A percentile compares a stretch with the other conserved stretches of the same genome.
These are phyloP conservation scores for Phytophthora syringae DNA, from an alignment of 352 stramenopile species.

Conservation along the genomic window DNA sequence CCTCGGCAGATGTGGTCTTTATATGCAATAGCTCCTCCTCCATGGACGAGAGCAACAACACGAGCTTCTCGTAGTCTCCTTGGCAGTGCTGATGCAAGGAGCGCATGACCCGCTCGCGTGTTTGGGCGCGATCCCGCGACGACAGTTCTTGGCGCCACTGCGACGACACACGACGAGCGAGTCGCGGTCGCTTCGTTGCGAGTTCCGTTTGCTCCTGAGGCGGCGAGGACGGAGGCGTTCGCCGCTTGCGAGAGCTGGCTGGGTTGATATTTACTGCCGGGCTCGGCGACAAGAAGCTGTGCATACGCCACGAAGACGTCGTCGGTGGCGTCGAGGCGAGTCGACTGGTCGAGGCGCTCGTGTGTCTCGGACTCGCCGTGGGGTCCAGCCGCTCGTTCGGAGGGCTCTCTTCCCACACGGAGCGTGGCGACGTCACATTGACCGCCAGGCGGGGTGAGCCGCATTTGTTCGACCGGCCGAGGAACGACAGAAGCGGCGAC, in stretches of 20 bases:
- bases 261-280: slow-evolving; percentile 22
- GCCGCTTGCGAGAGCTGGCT: slow-evolving; percentile 22
- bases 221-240: slow-evolving; percentile 19
- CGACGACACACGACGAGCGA: slow-evolving; percentile 48
- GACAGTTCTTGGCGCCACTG: slow-evolving; percentile 73
- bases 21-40: slow-evolving; percentile 85
- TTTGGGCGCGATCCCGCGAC: slow-evolving; percentile 60
- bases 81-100: slow-evolving; percentile 59
- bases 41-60: slow-evolving; percentile 68
- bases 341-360: slow-evolving; percentile 13
- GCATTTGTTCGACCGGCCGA: slow-evolving; percentile 41
- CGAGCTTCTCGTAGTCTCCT: slow-evolving; percentile 70
- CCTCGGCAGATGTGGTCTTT: slow-evolving; percentile 67
- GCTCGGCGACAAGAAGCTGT: slow-evolving; percentile 32
- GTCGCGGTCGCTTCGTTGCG: slow-evolving; percentile 41
- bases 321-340: slow-evolving; percentile 23
- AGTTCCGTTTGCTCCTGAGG: slow-evolving; percentile 12
- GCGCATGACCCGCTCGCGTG: slow-evolving; percentile 68
- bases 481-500: slow-evolving; percentile 38
- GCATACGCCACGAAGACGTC: slow-evolving; percentile 35
- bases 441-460: slow-evolving; percentile 35
- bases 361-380: slow-evolving; percentile 42
- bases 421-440: slow-evolving; percentile 46
- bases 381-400: slow-evolving; percentile 39
- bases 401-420: slow-evolving; percentile 42